Conservation (phyloP, 2,329 filamentous ascomycete species). For the Trichophyton equinum region DNA sequence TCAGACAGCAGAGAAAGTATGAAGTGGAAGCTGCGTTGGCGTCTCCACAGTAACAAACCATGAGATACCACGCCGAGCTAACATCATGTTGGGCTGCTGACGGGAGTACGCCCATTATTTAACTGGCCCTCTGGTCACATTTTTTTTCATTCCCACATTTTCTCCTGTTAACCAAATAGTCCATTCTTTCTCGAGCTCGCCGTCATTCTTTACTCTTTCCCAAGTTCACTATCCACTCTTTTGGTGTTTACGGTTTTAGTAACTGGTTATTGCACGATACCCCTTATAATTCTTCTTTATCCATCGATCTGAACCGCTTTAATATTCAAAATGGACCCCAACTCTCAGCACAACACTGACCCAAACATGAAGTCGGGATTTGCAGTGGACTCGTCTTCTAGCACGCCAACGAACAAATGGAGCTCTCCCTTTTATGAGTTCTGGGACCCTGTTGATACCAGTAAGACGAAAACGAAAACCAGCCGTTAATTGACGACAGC, state of each 20-base stretch:
- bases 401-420: background rate
- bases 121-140: background rate
- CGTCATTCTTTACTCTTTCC: background rate
- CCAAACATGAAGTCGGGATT: background rate
- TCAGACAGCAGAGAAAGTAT: background rate
- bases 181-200: background rate
- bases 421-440: background rate
- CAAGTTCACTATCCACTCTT: background rate
- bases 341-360: background rate
- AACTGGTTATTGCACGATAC: background rate
- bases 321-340: background rate
- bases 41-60: background rate
- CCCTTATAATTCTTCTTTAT: background rate
- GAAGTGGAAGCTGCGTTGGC: background rate
- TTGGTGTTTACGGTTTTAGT: background rate
- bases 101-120: background rate
- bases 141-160: background rate
- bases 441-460: background rate
- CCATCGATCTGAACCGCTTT: background rate
- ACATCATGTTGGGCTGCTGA: background rate
- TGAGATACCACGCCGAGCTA: background rate
- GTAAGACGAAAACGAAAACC: background rate
- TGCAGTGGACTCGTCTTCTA: background rate
- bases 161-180: background rate
- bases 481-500: background rate